phyloP scores from a whole-genome alignment of 1,284 basidiomycete species.

The Fomitopsis betulina region DNA sequence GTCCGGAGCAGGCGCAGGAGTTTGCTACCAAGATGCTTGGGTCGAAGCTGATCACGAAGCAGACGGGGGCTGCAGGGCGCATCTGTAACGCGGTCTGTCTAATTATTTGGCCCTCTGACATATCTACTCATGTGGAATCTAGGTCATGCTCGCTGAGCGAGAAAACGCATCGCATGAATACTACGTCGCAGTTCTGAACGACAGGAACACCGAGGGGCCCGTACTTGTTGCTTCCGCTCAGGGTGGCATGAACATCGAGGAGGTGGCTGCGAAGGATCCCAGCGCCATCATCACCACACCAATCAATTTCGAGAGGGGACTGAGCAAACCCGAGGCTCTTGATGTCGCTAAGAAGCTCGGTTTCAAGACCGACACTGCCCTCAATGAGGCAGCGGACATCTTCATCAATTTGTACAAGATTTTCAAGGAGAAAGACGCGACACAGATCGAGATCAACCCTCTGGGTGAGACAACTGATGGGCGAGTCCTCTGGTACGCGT shows the following conservation, averaged over 20 bases:
- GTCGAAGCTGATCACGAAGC: constrained; percentile 96
- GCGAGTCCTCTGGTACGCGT: constrained; percentile 80
- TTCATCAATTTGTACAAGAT: constrained; percentile 96
- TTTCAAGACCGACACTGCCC: constrained; percentile 71
- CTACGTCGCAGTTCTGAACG: constrained; percentile 97
- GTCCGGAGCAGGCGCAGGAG: constrained; percentile 87
- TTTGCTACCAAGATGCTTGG: constrained; percentile 94
- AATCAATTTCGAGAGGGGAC: constrained; percentile 84
- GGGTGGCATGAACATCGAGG: constrained; percentile 98
- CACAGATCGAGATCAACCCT: constrained; percentile 99
- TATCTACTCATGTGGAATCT: neutral
- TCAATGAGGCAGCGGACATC: constrained; percentile 85
- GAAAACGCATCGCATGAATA: constrained; percentile 95
- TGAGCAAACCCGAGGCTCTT: constrained; percentile 72
- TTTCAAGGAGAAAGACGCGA: constrained; percentile 99
- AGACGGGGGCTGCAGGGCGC: constrained; percentile 91
- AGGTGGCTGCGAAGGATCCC: constrained; percentile 97
- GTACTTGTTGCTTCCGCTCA: constrained; percentile 94
- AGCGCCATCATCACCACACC: constrained; percentile 94
- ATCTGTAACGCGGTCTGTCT: constrained; percentile 87
- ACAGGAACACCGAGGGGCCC: constrained; percentile 85
- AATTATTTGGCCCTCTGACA: neutral
- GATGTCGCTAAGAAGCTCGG: constrained; percentile 88
- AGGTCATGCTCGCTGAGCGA: constrained; percentile 98
- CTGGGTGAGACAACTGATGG: constrained; percentile 95